Base-by-base conservation (phyloP, 768 basidiomycete genomes). In the Leccinum variicolor region DNA sequence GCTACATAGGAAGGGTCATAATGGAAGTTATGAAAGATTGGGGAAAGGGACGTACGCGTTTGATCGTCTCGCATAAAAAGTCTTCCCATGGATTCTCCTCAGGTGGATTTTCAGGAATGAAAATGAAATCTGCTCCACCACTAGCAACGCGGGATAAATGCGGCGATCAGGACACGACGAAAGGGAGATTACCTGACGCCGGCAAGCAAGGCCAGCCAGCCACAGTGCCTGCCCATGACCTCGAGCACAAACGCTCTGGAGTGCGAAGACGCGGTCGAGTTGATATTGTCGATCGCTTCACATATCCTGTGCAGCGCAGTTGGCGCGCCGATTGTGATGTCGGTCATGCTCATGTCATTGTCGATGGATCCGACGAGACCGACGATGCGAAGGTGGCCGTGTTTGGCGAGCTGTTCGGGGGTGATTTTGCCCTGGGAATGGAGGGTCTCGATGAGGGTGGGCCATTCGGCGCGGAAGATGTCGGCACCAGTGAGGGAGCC, bases 291-390 rank as follows among this genome's bases (percentile, higher is more conserved):
- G 72, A 99, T 91, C 26, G 94, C 87, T 73, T 98, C 97, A 74
- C 97, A 98, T 55, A 98, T 98, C 43, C 97, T 85, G 63, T 96
- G 94, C 36, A 99, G 77, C 19, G 96, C 96, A 2, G 96, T 99
- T 1, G 92, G 86, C 1, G 94, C 96, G 50, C 96, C 97, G 68
- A 98, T 98, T 7, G 97, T 99, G 68, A 97, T 74, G 73, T 98
- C 94, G 19, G 97, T 98, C 83, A 96, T 81, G 15, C 91, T 90
- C 95, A 99, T 98, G 71, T 98, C 97, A 68, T 99, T 99, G 75
- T 99, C 97, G 69, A 99, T 98, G 4, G 94, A 96, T 34, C 97
- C 97, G 58, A 98, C 97, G 43, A 99, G 85, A n/a, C 97, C 97
- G 60, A 96, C 96, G 64, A 99, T 97, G 73, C 84, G 90, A 62